Conservation (phyloP, 768 basidiomycete genomes). For the Tricholoma hemisulphureum region DNA sequence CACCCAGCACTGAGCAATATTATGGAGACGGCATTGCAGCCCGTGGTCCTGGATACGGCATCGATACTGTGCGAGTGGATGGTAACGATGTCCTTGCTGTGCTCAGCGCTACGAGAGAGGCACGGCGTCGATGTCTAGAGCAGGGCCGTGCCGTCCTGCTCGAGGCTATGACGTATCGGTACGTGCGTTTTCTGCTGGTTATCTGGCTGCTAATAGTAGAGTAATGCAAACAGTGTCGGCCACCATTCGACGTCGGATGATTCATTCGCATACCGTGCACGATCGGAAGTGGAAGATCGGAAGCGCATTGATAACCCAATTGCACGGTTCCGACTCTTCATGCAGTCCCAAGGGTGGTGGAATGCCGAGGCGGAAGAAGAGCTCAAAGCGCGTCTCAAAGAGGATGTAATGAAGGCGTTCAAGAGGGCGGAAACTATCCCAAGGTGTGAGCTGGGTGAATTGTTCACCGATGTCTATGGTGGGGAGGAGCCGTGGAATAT, state of each 20-base stretch:
- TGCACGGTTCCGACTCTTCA: slow-evolving; percentile 77
- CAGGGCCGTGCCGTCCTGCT: slow-evolving; percentile 80
- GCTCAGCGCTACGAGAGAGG: slow-evolving; percentile 68
- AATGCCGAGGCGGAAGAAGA: slow-evolving; percentile 67
- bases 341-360: slow-evolving; percentile 89
- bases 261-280: slow-evolving; percentile 88
- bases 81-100: slow-evolving; percentile 93
- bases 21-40: slow-evolving; percentile 91
- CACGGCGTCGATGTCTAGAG: slow-evolving; percentile 66
- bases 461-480: slow-evolving; percentile 87
- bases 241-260: slow-evolving; percentile 96
- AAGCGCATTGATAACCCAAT: slow-evolving; percentile 91
- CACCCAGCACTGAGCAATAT: slow-evolving; percentile 85
- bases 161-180: slow-evolving; percentile 92
- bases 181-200: slow-evolving; percentile 20
- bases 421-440: slow-evolving; percentile 70
- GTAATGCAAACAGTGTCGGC: slow-evolving; percentile 57
- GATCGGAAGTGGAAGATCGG: slow-evolving; percentile 88
- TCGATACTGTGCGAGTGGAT: slow-evolving; percentile 90
- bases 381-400: slow-evolving; percentile 64
- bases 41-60: slow-evolving; percentile 88
- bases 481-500: slow-evolving; percentile 84
- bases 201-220: slow-evolving; percentile 1
- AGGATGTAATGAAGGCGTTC: slow-evolving; percentile 76
- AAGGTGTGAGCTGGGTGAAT: slow-evolving; percentile 67